These are phyloP conservation scores for Hirschioporus abietinus DNA, from an alignment of 768 basidiomycete genomes.

Conservation along the genomic window DNA sequence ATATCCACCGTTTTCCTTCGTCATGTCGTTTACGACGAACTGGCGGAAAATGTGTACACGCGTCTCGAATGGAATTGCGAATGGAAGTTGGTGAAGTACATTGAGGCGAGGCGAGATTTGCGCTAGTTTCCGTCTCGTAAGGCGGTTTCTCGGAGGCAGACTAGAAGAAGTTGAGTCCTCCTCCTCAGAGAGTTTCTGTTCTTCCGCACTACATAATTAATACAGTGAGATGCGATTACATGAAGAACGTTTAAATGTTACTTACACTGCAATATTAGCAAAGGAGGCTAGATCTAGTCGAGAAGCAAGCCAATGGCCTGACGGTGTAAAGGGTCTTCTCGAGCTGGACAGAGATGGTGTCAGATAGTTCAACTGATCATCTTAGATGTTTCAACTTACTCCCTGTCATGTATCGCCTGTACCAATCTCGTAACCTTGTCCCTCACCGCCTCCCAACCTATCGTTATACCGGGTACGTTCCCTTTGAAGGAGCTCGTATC, in stretches of 20 bases:
- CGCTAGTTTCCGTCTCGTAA: conserved; percentile 66
- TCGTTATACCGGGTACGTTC: conserved; percentile 32
- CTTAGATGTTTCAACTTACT: conserved; percentile 46
- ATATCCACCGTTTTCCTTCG: conserved; percentile 14
- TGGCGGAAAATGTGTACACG: conserved; percentile 87
- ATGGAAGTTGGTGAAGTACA: conserved; percentile 92
- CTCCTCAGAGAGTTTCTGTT: conserved; percentile 41
- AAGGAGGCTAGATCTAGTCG: conserved; percentile 64
- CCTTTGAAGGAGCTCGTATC: conserved; percentile 27
- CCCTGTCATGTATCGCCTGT: conserved; percentile 78
- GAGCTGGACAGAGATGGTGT: conserved; percentile 47
- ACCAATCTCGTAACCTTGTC: conserved; percentile 75
- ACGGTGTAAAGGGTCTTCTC: conserved; percentile 73
- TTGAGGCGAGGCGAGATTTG: conserved; percentile 81
- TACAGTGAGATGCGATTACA: neutral
- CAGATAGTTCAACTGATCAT: conserved; percentile 2
- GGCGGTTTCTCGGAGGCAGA: conserved; percentile 10
- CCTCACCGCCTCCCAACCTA: conserved; percentile 65
- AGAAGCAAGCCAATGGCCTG: conserved; percentile 75
- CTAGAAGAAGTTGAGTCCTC: conserved; percentile 15
- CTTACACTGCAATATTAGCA: conserved; percentile 82
- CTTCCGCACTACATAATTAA: conserved; percentile 48
- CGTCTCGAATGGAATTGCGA: conserved; percentile 87
- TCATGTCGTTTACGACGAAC: conserved; percentile 68
- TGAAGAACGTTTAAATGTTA: conserved; percentile 6